Percentiles rank a stretch among this genome's conserved stretches.
These are phyloP conservation scores for Leccinum truebloodii DNA, from an alignment of 768 basidiomycete genomes.

Conservation along the genomic window DNA sequence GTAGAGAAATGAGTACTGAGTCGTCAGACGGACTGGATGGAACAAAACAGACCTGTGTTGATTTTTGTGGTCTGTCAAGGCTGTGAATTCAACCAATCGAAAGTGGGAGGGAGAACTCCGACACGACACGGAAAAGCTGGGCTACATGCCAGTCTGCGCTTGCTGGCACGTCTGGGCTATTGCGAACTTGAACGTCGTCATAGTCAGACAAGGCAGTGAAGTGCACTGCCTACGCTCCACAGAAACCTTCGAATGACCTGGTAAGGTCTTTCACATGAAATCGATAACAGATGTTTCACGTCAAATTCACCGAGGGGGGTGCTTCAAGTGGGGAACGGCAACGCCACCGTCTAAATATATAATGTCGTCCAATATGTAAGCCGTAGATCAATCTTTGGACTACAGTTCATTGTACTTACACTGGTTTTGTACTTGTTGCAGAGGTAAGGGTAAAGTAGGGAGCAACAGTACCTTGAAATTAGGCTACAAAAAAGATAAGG, in stretches of 20 bases:
- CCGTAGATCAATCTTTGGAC: too few species aligned
- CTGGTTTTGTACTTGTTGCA: too few species aligned
- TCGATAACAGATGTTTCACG: background rate
- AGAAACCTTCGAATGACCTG: background rate
- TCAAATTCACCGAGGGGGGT: background rate
- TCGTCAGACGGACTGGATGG: background rate
- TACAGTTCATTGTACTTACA: too few species aligned
- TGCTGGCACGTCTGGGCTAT: background rate
- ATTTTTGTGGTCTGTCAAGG: background rate
- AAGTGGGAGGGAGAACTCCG: background rate
- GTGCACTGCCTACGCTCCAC: background rate
- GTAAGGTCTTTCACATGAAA: background rate
- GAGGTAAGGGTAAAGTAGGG: too few species aligned
- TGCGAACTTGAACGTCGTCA: too few species aligned
- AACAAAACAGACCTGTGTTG: background rate
- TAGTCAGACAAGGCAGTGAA: background rate
- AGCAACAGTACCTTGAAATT: background rate
- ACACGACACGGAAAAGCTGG: background rate
- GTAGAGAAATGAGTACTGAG: background rate
- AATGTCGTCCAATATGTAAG: too few species aligned
- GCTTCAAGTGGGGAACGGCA: too few species aligned
- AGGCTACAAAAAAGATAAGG: too few species aligned
- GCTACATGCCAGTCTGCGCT: background rate
- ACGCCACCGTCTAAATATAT: too few species aligned
- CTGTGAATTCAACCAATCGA: slow-evolving; percentile 8